These are phyloP conservation scores for Taiwanofungus camphoratus DNA, from an alignment of 1,284 basidiomycete species.

Conservation along the genomic window DNA sequence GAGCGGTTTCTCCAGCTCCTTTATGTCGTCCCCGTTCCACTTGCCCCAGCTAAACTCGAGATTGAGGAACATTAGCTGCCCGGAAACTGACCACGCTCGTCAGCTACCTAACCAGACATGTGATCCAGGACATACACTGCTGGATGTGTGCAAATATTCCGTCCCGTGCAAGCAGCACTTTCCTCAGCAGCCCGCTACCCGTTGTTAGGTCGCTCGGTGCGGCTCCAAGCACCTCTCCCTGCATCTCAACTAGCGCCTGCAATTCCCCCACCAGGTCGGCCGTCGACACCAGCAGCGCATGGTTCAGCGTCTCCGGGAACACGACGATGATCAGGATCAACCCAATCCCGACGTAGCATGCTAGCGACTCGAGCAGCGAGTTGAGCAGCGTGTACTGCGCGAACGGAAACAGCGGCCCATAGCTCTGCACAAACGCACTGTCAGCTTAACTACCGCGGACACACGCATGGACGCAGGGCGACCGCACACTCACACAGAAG, in stretches of 20 bases:
- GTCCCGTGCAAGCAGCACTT: slow-evolving; percentile 22
- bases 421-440: slow-evolving; percentile 28
- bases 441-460: not conserved
- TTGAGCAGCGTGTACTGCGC: slow-evolving; percentile 58
- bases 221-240: slow-evolving; percentile 37
- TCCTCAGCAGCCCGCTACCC: slow-evolving; percentile 28
- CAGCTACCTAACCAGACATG: not conserved
- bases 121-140: slow-evolving; percentile 15
- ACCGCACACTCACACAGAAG: slow-evolving; percentile 43
- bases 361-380: slow-evolving; percentile 52
- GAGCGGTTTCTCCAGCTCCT: slow-evolving; percentile 39
- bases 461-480: not conserved
- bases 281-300: slow-evolving; percentile 35
- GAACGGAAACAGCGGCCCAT: slow-evolving; percentile 60
- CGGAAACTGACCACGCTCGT: slow-evolving; percentile 24
- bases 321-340: slow-evolving; percentile 51
- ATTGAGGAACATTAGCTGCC: slow-evolving; percentile 42
- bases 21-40: slow-evolving; percentile 49
- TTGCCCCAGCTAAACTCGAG: slow-evolving; percentile 50
- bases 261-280: slow-evolving; percentile 30
- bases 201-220: slow-evolving; percentile 28
- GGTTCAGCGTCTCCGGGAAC: slow-evolving; percentile 71
- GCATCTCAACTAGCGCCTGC: slow-evolving; percentile 32
- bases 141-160: slow-evolving; percentile 23
- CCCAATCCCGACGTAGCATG: slow-evolving; percentile 57